Evolutionary conservation across 176 grass and related monocot species (phyloP).

Genomic region (Oryza punctata): DNA sequence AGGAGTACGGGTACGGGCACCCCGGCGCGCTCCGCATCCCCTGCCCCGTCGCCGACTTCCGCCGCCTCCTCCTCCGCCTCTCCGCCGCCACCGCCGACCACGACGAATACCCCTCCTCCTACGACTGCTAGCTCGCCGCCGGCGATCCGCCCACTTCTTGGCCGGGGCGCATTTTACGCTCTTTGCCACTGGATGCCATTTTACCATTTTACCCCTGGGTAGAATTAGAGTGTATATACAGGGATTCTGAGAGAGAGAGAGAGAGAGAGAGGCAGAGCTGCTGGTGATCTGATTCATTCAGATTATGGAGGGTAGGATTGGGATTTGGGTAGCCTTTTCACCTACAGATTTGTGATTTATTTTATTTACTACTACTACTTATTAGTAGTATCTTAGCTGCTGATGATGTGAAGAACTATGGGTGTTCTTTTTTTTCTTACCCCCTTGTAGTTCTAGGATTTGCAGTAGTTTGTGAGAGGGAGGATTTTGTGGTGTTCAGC

Average conservation of each 20-base stretch:
- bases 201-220: slow-evolving; percentile 30
- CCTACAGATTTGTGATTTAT: slow-evolving; percentile 16
- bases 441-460: slow-evolving; percentile 44
- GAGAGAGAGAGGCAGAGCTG: neutral
- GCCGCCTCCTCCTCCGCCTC: slow-evolving; percentile 45
- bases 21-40: slow-evolving; percentile 88
- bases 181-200: neutral
- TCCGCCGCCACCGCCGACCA: neutral
- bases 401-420: slow-evolving; percentile 42
- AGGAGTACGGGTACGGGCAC: slow-evolving; percentile 95
- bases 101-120: neutral
- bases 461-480: slow-evolving; percentile 10
- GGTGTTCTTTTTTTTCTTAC: slow-evolving; percentile 39
- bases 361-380: neutral
- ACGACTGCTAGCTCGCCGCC: neutral
- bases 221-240: slow-evolving; percentile 31
- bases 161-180: neutral
- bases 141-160: neutral
- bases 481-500: slow-evolving; percentile 25
- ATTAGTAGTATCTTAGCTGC: neutral
- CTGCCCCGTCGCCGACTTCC: slow-evolving; percentile 77
- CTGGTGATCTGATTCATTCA: neutral
- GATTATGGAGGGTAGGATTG: neutral
- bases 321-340: neutral
- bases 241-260: neutral